Conservation (phyloP, 2,329 filamentous ascomycete species). For the Alternaria metachromatica region DNA sequence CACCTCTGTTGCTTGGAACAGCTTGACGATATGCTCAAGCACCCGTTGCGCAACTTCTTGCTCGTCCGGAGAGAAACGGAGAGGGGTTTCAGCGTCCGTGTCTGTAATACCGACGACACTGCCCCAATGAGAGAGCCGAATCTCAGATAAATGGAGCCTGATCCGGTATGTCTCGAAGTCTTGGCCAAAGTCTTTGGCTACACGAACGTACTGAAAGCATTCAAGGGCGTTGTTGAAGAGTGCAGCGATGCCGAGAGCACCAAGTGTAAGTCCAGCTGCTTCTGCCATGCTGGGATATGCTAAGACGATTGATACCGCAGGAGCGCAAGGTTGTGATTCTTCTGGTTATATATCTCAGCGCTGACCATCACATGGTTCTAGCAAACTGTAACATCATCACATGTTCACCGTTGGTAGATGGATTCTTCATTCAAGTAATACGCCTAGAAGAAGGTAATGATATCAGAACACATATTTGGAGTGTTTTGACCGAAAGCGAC, state of each 20-base stretch:
- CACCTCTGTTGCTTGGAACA: not conserved
- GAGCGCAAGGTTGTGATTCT: not conserved
- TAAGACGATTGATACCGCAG: not conserved
- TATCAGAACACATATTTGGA: no score
- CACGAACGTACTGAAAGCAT: conserved; percentile 31
- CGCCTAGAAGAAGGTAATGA: no score
- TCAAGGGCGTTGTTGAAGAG: conserved; percentile 31
- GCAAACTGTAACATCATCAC: not conserved
- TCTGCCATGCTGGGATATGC: conserved; percentile 15
- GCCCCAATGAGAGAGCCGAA: not conserved
- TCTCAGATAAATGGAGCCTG: not conserved
- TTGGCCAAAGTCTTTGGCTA: conserved; percentile 23
- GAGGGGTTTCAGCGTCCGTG: not conserved
- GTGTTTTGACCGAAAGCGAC: no score
- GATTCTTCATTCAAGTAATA: no score
- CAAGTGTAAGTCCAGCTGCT: conserved; percentile 20
- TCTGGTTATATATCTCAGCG: not conserved
- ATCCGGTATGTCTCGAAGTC: conserved; percentile 18
- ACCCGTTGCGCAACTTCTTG: not conserved
- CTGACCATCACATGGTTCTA: not conserved
- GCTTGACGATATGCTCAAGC: not conserved
- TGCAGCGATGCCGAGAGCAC: conserved; percentile 23
- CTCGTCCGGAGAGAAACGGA: not conserved
- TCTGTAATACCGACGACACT: not conserved
- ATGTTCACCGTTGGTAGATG: not conserved